Evolutionary conservation across 2,329 filamentous ascomycete genomes (phyloP), one percentile per base, ranked within the genome.

Genomic region (Colletotrichum simmondsii): DNA sequence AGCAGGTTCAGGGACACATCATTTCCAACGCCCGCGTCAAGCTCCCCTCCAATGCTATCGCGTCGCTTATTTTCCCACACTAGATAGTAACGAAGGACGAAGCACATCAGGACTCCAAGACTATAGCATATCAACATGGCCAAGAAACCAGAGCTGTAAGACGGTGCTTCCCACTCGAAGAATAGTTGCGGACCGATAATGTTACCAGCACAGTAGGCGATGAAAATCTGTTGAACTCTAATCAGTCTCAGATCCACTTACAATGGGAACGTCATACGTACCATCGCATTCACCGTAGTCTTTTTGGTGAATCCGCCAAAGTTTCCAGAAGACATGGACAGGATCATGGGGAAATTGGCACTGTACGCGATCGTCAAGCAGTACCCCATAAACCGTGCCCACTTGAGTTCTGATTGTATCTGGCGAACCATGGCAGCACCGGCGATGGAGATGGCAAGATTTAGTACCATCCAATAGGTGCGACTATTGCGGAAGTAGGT

Each of bases 291-390:
- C 85, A 92, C 91, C 46, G 90, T 86, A 59, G 89, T 85, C 77
- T 91, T 92, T 81, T 94, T 93, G 4, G 91, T 93, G 14, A 87
- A 89, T 7, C 92, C 92, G 0, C 86, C 92, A 0, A 91, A 93
- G 79, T 94, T 94, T 6, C 88, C 90, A 5, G 93, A 87, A 65
- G 93, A 90, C 92, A 92, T 94, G 0, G 89, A 87, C 0, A 93
- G 88, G 30, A 92, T 88, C 12, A 93, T 82, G 0, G 91, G 91
- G 75, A 92, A 92, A 0, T 91, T 89, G 1, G 92, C 85, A 1
- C 93, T 83, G 75, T 93, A 93, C 1, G 81, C 79, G 0, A 81
- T 77, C 0, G 73, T 77, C 77, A 37, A 86, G 19, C 78, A 77
- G 56, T 77, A 76, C 14, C 78, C 79, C n/a, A 75, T 73, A 37